A percentile compares a stretch with the other conserved stretches of the same genome.
These are phyloP conservation scores for Diplodia intermedia DNA, from an alignment of 2,329 filamentous ascomycete genomes.

Conservation along the genomic window DNA sequence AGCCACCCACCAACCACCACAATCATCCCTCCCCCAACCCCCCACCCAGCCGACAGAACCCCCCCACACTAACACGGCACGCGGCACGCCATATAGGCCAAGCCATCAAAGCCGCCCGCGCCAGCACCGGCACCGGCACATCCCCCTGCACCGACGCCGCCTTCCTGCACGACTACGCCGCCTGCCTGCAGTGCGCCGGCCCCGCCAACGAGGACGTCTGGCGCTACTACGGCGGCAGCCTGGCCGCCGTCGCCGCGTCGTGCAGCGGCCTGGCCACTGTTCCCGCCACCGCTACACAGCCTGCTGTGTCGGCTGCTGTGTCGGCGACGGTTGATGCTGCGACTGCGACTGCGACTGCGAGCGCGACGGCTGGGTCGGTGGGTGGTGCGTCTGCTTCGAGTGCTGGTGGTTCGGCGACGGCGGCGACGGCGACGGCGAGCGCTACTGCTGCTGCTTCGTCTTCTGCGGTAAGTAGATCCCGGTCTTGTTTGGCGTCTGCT, in stretches of 20 bases:
- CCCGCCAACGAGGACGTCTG: slow-evolving; percentile 52
- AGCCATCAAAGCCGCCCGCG: slow-evolving; percentile 37
- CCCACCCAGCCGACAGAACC: too few species aligned
- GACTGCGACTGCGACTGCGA: too few species aligned
- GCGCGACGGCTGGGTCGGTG: too few species aligned
- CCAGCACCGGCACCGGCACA: slow-evolving; percentile 36
- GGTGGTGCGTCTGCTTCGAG: too few species aligned
- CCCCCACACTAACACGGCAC: too few species aligned
- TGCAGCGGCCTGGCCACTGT: slow-evolving; percentile 42
- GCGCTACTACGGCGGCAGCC: slow-evolving; percentile 52
- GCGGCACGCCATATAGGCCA: slow-evolving; percentile 35
- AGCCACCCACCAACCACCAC: slow-evolving; percentile 6
- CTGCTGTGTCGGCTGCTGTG: slow-evolving; percentile 13
- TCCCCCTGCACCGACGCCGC: slow-evolving; percentile 38
- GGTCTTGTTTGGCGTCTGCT: background rate
- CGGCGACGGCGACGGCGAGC: too few species aligned
- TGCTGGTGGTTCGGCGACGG: too few species aligned
- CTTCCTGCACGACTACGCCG: slow-evolving; percentile 41
- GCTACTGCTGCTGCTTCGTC: background rate
- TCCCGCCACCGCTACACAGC: slow-evolving; percentile 3
- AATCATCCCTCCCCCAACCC: background rate
- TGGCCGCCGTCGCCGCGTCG: slow-evolving; percentile 47
- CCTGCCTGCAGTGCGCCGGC: slow-evolving; percentile 52
- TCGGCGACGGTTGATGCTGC: background rate
- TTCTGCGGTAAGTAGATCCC: background rate